These are phyloP conservation scores for Boletus barrowsii DNA, from an alignment of 768 basidiomycete species.

Conservation along the genomic window DNA sequence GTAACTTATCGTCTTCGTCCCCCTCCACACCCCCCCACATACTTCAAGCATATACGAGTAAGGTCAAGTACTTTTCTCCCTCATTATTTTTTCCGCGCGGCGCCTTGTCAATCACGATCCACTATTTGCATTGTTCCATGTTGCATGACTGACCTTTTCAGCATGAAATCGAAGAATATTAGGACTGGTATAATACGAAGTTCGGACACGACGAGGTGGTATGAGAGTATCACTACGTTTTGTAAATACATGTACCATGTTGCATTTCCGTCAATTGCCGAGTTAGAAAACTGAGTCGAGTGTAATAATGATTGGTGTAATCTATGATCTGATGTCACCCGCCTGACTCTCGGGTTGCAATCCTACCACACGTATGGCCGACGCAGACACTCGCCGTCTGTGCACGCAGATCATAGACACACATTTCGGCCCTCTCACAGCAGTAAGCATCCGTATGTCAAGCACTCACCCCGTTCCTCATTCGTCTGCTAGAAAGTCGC, in stretches of 20 bases:
- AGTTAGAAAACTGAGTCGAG: background rate
- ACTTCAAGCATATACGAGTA: constrained; percentile 15
- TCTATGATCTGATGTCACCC: constrained; percentile 10
- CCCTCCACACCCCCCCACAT: constrained; percentile 1
- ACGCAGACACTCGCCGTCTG: constrained; percentile 56
- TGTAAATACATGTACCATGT: constrained; percentile 11
- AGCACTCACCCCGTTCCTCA: background rate
- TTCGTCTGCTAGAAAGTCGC: constrained; percentile 57
- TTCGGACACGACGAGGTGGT: background rate
- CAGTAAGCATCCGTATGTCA: constrained; percentile 43
- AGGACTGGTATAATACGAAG: background rate
- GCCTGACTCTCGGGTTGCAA: background rate
- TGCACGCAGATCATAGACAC: constrained; percentile 61
- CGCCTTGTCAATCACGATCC: background rate
- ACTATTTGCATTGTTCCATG: background rate
- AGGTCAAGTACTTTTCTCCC: constrained; percentile 30
- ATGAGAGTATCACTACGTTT: background rate
- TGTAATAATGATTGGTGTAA: background rate
- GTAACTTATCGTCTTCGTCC: constrained; percentile 29
- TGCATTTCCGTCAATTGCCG: constrained; percentile 1
- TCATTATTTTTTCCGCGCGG: background rate
- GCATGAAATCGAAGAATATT: constrained; percentile 15
- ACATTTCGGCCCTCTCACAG: constrained; percentile 63
- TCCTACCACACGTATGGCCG: constrained; percentile 46
- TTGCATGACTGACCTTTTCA: constrained; percentile 31